Conservation (phyloP, 2,329 filamentous ascomycete genomes). For the Xylogone sp. region DNA sequence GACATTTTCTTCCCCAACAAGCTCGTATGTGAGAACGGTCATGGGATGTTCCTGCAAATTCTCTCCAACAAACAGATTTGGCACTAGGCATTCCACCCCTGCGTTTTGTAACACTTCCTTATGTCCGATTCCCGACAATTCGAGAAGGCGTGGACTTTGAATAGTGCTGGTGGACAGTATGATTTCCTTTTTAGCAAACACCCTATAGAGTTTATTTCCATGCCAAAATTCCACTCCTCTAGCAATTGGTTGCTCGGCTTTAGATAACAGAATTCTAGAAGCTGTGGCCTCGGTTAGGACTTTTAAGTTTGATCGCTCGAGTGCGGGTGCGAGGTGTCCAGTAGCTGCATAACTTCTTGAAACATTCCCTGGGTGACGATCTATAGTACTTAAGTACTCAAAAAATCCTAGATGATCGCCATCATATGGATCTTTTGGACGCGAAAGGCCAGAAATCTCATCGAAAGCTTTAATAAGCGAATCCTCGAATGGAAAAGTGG, state of each 20-base stretch:
- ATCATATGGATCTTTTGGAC: constrained; percentile 4
- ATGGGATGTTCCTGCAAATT: constrained; percentile 19
- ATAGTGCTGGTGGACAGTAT: constrained; percentile 24
- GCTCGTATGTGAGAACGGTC: constrained; percentile 7
- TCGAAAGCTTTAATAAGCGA: too few relatives aligned
- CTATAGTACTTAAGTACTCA: neutral
- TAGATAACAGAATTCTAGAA: constrained; percentile 51
- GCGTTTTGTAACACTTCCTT: constrained; percentile 10
- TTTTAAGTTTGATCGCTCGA: constrained; percentile 58
- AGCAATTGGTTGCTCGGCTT: neutral
- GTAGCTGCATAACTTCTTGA: neutral
- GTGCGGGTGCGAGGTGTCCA: neutral
- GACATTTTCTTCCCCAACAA: neutral
- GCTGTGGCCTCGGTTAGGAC: constrained; percentile 83
- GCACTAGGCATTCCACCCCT: constrained; percentile 13
- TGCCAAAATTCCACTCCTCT: constrained; percentile 18
- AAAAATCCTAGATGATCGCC: constrained; percentile 9
- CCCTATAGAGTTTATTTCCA: constrained; percentile 8
- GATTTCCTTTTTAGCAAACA: constrained; percentile 23
- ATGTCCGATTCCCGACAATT: constrained; percentile 28
- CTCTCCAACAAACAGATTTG: constrained; percentile 20
- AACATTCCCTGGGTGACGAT: too few relatives aligned
- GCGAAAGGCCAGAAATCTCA: too few relatives aligned
- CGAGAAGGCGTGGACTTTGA: constrained; percentile 26
- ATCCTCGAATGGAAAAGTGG: too few relatives aligned